Evolutionary conservation across 2,329 filamentous ascomycete genomes (phyloP).

Genomic region (Venturia aucupariae): DNA sequence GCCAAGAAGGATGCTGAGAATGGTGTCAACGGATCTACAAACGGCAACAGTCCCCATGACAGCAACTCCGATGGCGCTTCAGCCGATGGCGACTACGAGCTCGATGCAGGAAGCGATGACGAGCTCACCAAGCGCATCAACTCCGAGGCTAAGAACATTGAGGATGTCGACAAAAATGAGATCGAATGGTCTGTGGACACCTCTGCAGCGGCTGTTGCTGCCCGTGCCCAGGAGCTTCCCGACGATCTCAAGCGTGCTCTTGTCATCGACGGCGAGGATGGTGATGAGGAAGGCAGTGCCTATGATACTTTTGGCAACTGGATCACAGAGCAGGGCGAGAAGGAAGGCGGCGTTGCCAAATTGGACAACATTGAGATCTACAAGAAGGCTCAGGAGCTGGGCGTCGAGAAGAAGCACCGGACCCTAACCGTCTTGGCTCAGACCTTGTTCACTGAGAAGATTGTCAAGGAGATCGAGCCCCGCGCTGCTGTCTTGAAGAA

Average conservation of each 20-base stretch:
- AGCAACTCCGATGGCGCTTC: constrained; percentile 54
- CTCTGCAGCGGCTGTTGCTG: constrained; percentile 89
- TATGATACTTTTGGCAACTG: constrained; percentile 92
- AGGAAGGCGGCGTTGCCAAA: constrained; percentile 62
- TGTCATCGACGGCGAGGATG: constrained; percentile 65
- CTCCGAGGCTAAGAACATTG: constrained; percentile 60
- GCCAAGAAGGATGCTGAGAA: constrained; percentile 65
- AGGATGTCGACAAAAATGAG: constrained; percentile 62
- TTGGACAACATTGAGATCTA: constrained; percentile 88
- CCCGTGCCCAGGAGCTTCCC: constrained; percentile 87
- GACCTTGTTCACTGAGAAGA: constrained; percentile 86
- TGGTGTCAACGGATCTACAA: constrained; percentile 45
- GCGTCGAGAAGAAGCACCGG: constrained; percentile 89
- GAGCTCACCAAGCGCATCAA: constrained; percentile 75
- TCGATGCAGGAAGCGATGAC: constrained; percentile 76
- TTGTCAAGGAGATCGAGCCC: constrained; percentile 75
- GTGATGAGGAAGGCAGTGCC: constrained; percentile 69
- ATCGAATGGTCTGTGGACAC: constrained; percentile 95
- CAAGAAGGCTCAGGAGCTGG: constrained; percentile 91
- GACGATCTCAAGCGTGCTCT: constrained; percentile 89
- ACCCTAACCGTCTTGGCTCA: constrained; percentile 86
- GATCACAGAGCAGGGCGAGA: constrained; percentile 68
- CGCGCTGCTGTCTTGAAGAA: constrained; percentile 85
- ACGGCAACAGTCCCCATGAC: constrained; percentile 54
- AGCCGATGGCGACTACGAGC: constrained; percentile 56